A percentile compares a stretch with the other conserved stretches of the same genome.
These are phyloP conservation scores for Helicocarpus griseus DNA, from an alignment of 2,329 filamentous ascomycete genomes.

Conservation along the genomic window DNA sequence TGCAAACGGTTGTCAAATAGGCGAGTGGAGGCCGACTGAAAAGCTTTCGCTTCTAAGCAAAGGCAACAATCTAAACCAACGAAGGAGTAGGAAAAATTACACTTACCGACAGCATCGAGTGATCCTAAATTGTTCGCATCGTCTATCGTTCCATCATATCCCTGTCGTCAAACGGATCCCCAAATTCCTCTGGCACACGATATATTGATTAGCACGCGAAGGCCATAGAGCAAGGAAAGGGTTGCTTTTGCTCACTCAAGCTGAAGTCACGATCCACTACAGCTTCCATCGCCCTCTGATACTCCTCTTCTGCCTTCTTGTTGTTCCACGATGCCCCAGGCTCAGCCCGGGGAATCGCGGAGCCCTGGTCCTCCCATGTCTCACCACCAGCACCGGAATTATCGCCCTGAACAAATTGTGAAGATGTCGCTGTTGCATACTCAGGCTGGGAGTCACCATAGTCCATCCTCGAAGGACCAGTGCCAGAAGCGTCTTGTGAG, in stretches of 20 bases:
- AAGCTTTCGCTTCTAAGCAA: too few species aligned
- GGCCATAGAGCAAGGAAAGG: neutral
- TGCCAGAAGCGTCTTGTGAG: slow-evolving; percentile 34
- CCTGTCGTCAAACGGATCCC: slow-evolving; percentile 36
- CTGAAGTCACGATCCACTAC: slow-evolving; percentile 45
- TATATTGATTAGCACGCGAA: neutral
- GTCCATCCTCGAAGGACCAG: slow-evolving; percentile 1
- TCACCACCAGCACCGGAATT: slow-evolving; percentile 1
- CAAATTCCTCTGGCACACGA: slow-evolving; percentile 33
- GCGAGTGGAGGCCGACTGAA: too few species aligned
- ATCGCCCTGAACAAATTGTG: neutral
- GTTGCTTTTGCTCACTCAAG: slow-evolving; percentile 29
- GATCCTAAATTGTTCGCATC: neutral
- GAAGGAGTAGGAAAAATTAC: neutral
- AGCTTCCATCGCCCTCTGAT: slow-evolving; percentile 38
- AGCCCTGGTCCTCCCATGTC: slow-evolving; percentile 3
- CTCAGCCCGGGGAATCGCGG: slow-evolving; percentile 23
- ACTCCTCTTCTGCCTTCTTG: slow-evolving; percentile 49
- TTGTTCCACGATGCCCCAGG: slow-evolving; percentile 46
- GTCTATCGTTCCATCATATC: slow-evolving; percentile 20
- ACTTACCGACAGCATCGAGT: neutral
- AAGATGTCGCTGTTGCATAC: neutral
- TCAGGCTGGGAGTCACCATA: neutral
- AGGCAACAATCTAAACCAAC: neutral
- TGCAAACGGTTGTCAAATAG: neutral